These are phyloP conservation scores for Fusarium veterinarium DNA, from an alignment of 2,329 filamentous ascomycete genomes.

Conservation along the genomic window DNA sequence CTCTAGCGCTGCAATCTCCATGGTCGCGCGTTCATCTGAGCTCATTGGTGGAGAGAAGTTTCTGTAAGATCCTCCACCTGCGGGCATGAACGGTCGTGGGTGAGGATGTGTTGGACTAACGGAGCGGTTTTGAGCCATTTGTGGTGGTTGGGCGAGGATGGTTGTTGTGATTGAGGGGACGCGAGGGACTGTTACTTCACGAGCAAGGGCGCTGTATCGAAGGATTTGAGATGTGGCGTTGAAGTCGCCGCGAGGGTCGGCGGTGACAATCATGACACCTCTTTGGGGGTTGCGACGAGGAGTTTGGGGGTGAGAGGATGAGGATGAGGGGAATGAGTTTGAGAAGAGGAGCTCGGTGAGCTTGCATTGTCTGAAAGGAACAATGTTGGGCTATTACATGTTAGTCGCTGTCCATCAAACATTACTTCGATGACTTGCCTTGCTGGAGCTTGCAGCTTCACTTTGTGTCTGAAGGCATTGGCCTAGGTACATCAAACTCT, in stretches of 20 bases:
- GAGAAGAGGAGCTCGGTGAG: conserved; percentile 87
- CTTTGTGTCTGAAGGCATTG: conserved; percentile 97
- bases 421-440: conserved; percentile 61
- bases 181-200: conserved; percentile 91
- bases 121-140: conserved; percentile 39
- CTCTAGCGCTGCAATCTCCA: conserved; percentile 84
- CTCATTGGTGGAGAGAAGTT: conserved; percentile 55
- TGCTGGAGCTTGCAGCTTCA: conserved; percentile 77
- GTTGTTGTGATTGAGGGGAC: conserved; percentile 84
- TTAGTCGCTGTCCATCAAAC: conserved; percentile 21
- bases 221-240: conserved; percentile 97
- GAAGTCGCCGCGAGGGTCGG: conserved; percentile 92
- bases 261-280: conserved; percentile 95
- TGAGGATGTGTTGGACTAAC: conserved; percentile 51
- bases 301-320: conserved; percentile 51
- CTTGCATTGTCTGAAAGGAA: conserved; percentile 86
- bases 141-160: conserved; percentile 61
- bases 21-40: conserved; percentile 72
- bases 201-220: conserved; percentile 90
- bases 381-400: conserved; percentile 70
- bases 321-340: conserved; percentile 81
- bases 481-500: conserved; percentile 97
- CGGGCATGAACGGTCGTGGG: conserved; percentile 55
- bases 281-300: conserved; percentile 78
- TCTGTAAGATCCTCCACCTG: conserved; percentile 51